Evolutionary conservation across 371 early-diverging fungal species (phyloP).

Genomic region (Mucor piriformis): DNA sequence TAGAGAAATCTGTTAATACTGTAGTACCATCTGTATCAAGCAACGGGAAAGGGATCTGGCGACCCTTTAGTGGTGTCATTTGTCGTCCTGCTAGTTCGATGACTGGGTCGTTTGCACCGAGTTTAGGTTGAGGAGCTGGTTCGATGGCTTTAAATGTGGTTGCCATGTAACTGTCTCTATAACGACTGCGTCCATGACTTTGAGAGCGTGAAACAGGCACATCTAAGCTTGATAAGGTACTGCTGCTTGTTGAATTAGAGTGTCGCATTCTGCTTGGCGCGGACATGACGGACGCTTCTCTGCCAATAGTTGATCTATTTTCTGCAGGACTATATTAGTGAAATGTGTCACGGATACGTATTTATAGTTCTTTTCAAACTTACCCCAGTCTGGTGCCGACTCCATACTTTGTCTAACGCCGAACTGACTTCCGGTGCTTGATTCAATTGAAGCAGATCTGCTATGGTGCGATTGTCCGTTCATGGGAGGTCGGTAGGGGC

Average conservation of each 20-base stretch:
- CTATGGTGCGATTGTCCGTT: slow-evolving; percentile 10
- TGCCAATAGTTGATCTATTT: slow-evolving; percentile 1
- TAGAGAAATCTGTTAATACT: slow-evolving; percentile 47
- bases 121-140: slow-evolving; percentile 39
- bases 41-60: slow-evolving; percentile 13
- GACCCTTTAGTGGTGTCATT: slow-evolving; percentile 31
- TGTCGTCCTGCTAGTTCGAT: slow-evolving; percentile 48
- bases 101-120: slow-evolving; percentile 37
- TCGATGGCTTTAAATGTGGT: slow-evolving; percentile 50
- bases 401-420: slow-evolving; percentile 6
- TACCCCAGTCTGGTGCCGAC: slow-evolving; percentile 16
- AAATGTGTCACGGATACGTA: too few species aligned
- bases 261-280: slow-evolving; percentile 8
- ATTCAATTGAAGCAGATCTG: slow-evolving; percentile 19
- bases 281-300: slow-evolving; percentile 20
- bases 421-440: not conserved
- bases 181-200: slow-evolving; percentile 38
- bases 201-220: slow-evolving; percentile 4
- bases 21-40: slow-evolving; percentile 32
- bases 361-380: too few species aligned
- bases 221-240: not conserved
- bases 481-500: slow-evolving; percentile 2
- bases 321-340: not conserved
- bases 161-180: slow-evolving; percentile 47
- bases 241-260: not conserved